Base-by-base conservation (phyloP, 352 stramenopile species). In the Hyaloperonospora arabidopsidis region DNA sequence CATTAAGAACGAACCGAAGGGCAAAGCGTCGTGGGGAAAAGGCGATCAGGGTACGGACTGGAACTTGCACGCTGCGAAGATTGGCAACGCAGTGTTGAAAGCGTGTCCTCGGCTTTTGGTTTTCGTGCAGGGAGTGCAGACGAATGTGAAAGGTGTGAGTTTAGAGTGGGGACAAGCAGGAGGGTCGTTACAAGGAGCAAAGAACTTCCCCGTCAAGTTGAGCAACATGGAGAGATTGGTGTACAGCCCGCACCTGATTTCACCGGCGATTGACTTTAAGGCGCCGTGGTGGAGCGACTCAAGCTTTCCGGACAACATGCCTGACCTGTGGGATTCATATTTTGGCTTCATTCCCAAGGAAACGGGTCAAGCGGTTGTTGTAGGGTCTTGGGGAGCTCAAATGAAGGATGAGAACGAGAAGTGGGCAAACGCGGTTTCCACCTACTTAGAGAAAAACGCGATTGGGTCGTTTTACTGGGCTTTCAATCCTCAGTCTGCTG, bases 1-100 rank as follows among this genome's bases (percentile, higher is more conserved):
- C 47, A 71, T 90, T 57, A 90, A 90, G 60, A 90, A 87, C 63
- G 77, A 90, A 43, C 79, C 79, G 1, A 84, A 86, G 45, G 77
- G 77, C 3, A 81, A 67, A 25, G 73, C 79, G 0, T 77, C 76
- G 32, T 90, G 79, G 79, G 79, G 75, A 5, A 71, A 67, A 54
- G 76, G 73, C 40, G 64, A 84, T 39, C 51, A 61, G 46, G 53
- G 65, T 44, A 87, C 76, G n/a, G 79, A 90, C 65, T 90, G 76
- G 77, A 63, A 70, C 25, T 48, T 87, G 18, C 68, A 74, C 28
- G 76, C 79, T 2, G 63, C 67, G 15, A 74, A 79, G 61, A 85
- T 87, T 28, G 79, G 79, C 44, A 87, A 87, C 51, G 73, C 73
- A 1, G 72, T 90, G 47, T 68, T 87, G 40, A 69, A 71, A 13